Conservation (phyloP, 2,329 filamentous ascomycete genomes). For the Cladosporium sp. region DNA sequence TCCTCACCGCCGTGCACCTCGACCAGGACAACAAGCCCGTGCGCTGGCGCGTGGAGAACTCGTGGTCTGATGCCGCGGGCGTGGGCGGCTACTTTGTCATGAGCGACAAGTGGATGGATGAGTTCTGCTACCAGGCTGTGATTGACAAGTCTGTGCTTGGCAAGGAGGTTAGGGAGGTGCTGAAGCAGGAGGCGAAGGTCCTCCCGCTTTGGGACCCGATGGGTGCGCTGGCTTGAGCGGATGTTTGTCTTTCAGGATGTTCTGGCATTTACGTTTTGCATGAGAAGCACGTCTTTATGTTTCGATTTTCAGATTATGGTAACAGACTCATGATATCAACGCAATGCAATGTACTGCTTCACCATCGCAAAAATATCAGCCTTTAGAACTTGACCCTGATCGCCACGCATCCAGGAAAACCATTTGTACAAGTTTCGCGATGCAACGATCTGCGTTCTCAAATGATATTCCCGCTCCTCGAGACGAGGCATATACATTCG, state of each 20-base stretch:
- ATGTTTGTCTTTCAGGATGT: background rate
- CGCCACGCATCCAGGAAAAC: background rate
- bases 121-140: constrained; percentile 83
- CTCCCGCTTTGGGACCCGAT: constrained; percentile 57
- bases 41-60: constrained; percentile 86
- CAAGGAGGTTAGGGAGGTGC: constrained; percentile 67
- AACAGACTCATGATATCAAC: background rate
- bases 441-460: background rate
- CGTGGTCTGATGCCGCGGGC: constrained; percentile 71
- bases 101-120: constrained; percentile 67
- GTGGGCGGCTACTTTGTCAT: constrained; percentile 86
- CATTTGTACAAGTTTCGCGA: too few species aligned
- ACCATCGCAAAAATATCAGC: background rate
- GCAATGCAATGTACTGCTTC: background rate
- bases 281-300: background rate
- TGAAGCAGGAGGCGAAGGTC: constrained; percentile 69
- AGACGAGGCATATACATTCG: background rate
- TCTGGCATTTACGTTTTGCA: background rate
- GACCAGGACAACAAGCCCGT: constrained; percentile 66
- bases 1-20: constrained; percentile 81
- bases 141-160: constrained; percentile 66
- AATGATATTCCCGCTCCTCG: background rate
- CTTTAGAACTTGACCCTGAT: background rate
- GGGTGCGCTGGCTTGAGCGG: constrained; percentile 40
- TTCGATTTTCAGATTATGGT: too few species aligned